phyloP scores from a whole-genome alignment of 2,329 filamentous ascomycete species.

The Diaporthe vexans region DNA sequence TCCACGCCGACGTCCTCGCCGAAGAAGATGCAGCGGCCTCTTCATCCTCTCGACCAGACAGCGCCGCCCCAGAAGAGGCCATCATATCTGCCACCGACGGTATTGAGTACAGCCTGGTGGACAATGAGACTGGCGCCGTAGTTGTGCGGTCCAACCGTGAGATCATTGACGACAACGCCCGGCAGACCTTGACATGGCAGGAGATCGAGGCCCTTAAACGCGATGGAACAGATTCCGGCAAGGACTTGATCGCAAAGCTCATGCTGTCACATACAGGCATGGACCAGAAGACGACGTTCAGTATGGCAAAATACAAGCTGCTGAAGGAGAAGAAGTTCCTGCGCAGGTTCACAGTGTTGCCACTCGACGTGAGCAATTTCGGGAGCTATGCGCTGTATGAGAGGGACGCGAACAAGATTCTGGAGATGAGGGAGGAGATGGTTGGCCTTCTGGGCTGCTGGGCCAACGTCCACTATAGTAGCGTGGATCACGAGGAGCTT shows the following conservation, averaged over 20 bases:
- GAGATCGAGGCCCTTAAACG: conserved; percentile 83
- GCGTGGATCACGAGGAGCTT: conserved; percentile 48
- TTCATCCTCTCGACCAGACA: conserved; percentile 54
- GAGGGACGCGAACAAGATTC: conserved; percentile 82
- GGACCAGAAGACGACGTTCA: conserved; percentile 95
- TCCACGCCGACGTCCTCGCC: conserved; percentile 83
- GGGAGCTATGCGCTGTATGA: conserved; percentile 84
- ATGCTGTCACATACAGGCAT: conserved; percentile 90
- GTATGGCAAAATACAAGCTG: conserved; percentile 94
- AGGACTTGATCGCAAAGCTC: conserved; percentile 93
- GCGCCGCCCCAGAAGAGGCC: conserved; percentile 56
- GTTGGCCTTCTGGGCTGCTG: conserved; percentile 87
- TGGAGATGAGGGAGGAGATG: conserved; percentile 90
- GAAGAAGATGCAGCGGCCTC: conserved; percentile 49
- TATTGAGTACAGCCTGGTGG: conserved; percentile 62
- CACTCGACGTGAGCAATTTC: conserved; percentile 83
- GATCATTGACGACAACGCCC: conserved; percentile 71
- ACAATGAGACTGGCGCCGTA: conserved; percentile 61
- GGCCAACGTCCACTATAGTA: conserved; percentile 88
- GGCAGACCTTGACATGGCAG: conserved; percentile 83
- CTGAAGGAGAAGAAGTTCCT: conserved; percentile 96
- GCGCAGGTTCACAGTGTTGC: conserved; percentile 86
- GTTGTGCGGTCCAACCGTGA: conserved; percentile 70
- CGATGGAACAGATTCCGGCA: conserved; percentile 82
- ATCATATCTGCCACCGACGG: conserved; percentile 56